These are phyloP conservation scores for Aspergillus flavus DNA, from an alignment of 2,329 filamentous ascomycete species.

Conservation along the genomic window DNA sequence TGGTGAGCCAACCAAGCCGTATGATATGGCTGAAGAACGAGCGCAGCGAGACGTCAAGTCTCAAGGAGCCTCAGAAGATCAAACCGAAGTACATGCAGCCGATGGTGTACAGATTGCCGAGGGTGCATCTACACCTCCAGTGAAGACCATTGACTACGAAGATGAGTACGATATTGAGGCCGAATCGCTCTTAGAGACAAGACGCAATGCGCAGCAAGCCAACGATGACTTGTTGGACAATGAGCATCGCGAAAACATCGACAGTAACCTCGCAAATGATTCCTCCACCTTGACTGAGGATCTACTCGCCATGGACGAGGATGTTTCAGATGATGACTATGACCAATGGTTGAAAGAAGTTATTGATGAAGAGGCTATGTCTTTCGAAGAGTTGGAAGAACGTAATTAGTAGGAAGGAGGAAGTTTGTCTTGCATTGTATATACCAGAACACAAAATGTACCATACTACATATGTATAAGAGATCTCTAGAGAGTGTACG, in stretches of 20 bases:
- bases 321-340: background rate
- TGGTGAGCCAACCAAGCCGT: background rate
- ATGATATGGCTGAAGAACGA: background rate
- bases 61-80: background rate
- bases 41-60: background rate
- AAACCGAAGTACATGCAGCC: background rate
- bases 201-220: constrained; percentile 17
- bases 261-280: background rate
- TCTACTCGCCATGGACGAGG: background rate
- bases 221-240: constrained; percentile 24
- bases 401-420: background rate
- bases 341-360: background rate
- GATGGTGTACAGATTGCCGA: constrained; percentile 5
- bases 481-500: constrained; percentile 1
- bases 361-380: background rate
- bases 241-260: constrained; percentile 10
- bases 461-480: constrained; percentile 5
- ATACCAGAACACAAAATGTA: constrained; percentile 10
- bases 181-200: constrained; percentile 22
- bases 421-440: constrained; percentile 5
- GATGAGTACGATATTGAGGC: constrained; percentile 32
- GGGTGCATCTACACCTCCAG: constrained; percentile 1
- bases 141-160: constrained; percentile 21
- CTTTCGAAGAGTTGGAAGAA: background rate
- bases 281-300: background rate